Evolutionary conservation across 1,139 yeast species (phyloP).

Genomic region (Blastobotrys proliferans): DNA sequence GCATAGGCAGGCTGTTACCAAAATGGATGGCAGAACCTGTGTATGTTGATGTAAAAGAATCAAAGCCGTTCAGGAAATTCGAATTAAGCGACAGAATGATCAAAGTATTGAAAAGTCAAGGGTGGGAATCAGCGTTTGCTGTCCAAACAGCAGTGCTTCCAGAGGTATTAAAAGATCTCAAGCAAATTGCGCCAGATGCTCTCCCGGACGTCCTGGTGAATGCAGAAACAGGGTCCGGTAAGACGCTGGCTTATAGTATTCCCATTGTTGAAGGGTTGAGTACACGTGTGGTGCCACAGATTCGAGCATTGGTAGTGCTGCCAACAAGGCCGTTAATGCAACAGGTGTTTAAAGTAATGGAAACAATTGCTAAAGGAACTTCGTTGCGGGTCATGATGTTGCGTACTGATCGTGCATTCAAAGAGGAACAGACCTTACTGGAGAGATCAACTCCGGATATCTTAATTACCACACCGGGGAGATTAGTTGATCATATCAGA

Average conservation of each 20-base stretch:
- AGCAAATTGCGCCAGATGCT: constrained; percentile 49
- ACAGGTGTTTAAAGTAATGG: constrained; percentile 71
- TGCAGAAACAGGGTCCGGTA: constrained; percentile 96
- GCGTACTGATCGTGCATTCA: constrained; percentile 56
- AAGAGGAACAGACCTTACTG: constrained; percentile 59
- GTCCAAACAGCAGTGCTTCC: constrained; percentile 71
- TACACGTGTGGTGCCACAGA: constrained; percentile 61
- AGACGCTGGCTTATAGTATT: constrained; percentile 82
- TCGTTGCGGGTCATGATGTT: constrained; percentile 58
- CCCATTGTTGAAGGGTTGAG: constrained; percentile 73
- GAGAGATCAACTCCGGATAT: constrained; percentile 61
- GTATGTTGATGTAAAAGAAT: constrained; percentile 39
- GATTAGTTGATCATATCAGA: constrained; percentile 81
- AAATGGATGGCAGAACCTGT: constrained; percentile 65
- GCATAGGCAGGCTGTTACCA: constrained; percentile 6
- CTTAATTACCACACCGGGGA: constrained; percentile 83
- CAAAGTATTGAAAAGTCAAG: constrained; percentile 45
- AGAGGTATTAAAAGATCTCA: constrained; percentile 48
- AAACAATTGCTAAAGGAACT: constrained; percentile 61
- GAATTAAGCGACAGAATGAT: constrained; percentile 38
- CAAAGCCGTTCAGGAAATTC: constrained; percentile 30
- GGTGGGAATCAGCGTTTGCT: constrained; percentile 61
- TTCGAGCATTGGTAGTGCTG: constrained; percentile 73
- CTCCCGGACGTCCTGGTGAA: constrained; percentile 69
- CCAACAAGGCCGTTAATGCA: constrained; percentile 87